Conservation (phyloP, 345 rosid genomes). For the Triadica sebifera region DNA sequence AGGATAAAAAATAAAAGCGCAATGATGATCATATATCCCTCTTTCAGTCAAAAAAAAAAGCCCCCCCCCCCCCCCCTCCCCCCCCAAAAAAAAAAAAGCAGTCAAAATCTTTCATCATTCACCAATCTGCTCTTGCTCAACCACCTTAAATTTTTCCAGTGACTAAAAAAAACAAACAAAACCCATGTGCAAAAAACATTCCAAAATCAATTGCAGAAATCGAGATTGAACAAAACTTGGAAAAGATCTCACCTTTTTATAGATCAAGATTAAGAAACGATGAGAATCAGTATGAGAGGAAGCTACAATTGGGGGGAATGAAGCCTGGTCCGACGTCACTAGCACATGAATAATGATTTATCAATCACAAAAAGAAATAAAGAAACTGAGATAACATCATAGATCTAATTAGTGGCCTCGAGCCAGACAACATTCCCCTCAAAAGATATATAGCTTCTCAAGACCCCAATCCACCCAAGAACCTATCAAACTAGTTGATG, state of each 20-base stretch:
- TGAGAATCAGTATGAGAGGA: slow-evolving; percentile 4
- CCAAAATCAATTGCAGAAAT: neutral
- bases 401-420: slow-evolving; percentile 58
- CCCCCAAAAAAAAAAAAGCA: neutral
- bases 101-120: slow-evolving; percentile 67
- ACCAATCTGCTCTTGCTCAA: slow-evolving; percentile 51
- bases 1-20: slow-evolving; percentile 23
- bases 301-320: slow-evolving; percentile 80
- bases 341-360: slow-evolving; percentile 26
- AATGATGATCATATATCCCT: slow-evolving; percentile 48
- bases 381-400: slow-evolving; percentile 5
- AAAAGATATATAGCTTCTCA: slow-evolving; percentile 35
- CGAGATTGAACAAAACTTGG: neutral
- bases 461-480: neutral
- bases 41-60: slow-evolving; percentile 33
- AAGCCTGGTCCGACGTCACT: slow-evolving; percentile 94
- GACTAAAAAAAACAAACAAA: slow-evolving; percentile 7
- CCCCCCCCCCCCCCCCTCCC: no score
- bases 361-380: neutral
- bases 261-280: neutral
- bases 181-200: slow-evolving; percentile 14
- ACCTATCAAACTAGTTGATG: no score
- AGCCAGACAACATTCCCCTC: slow-evolving; percentile 98
- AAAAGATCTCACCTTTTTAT: neutral
- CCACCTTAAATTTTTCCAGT: slow-evolving; percentile 13